Evolutionary conservation across 176 grass and related monocot genomes (phyloP).

Genomic region (Raddia guianensis): DNA sequence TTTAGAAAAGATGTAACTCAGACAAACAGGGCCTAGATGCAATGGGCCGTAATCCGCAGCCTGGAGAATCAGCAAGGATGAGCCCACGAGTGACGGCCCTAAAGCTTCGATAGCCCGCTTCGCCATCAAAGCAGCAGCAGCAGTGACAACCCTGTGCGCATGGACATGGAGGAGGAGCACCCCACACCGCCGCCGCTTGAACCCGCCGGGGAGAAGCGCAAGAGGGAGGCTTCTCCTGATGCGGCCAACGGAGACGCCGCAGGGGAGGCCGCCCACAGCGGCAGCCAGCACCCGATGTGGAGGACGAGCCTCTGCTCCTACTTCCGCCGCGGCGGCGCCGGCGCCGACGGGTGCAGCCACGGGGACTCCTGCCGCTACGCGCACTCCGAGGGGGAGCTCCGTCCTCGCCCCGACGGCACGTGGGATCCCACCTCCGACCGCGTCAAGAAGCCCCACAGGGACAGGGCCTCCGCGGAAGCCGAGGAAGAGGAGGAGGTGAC

Average conservation of each 20-base stretch:
- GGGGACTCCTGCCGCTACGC: constrained; percentile 80
- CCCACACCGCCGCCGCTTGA: neutral
- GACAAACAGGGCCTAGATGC: too few relatives aligned
- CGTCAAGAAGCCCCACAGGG: constrained; percentile 59
- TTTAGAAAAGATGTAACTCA: too few relatives aligned
- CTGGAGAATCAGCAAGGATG: too few relatives aligned
- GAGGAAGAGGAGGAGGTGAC: constrained; percentile 49
- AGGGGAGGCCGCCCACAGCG: neutral
- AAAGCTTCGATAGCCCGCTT: neutral
- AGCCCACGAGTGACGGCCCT: neutral
- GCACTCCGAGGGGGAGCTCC: constrained; percentile 88
- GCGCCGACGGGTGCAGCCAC: constrained; percentile 66
- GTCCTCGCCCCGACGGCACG: constrained; percentile 69
- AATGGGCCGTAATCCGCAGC: too few relatives aligned
- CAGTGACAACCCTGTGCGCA: neutral
- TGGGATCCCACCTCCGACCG: constrained; percentile 88
- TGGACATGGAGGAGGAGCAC: constrained; percentile 11
- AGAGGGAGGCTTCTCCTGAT: constrained; percentile 49
- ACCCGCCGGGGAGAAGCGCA: constrained; percentile 63
- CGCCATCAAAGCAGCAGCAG: neutral
- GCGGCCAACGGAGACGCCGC: neutral
- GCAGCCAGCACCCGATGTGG: constrained; percentile 51
- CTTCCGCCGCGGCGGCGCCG: constrained; percentile 53
- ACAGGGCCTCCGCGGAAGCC: neutral
- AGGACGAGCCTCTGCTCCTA: constrained; percentile 96